phyloP scores from a whole-genome alignment of 768 basidiomycete genomes.

The Astraeus odoratus region DNA sequence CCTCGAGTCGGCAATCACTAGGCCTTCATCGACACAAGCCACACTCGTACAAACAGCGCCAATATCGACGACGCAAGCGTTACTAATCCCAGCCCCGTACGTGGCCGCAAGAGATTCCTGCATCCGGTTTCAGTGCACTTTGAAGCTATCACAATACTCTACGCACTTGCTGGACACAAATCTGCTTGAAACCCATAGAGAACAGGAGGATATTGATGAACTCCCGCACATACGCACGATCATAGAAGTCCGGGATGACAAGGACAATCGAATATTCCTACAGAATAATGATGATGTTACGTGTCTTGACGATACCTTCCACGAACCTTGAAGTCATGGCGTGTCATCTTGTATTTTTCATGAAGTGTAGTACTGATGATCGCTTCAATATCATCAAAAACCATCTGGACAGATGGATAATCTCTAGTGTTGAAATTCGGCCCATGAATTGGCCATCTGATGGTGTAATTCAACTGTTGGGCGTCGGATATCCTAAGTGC shows the following conservation, averaged over 20 bases:
- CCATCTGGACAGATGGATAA: conserved; percentile 62
- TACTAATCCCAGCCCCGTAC: conserved; percentile 91
- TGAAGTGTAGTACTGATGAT: conserved; percentile 59
- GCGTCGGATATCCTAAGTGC: conserved; percentile 69
- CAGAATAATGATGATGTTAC: conserved; percentile 1
- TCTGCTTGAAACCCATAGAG: conserved; percentile 86
- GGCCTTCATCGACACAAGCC: conserved; percentile 91
- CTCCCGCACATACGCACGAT: conserved; percentile 75
- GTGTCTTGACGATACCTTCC: not conserved
- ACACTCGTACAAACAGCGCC: conserved; percentile 81
- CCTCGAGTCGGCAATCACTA: conserved; percentile 85
- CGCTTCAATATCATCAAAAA: conserved; percentile 72
- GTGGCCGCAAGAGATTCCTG: conserved; percentile 92
- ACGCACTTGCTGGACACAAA: conserved; percentile 82
- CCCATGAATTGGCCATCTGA: conserved; percentile 80
- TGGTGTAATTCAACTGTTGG: conserved; percentile 53
- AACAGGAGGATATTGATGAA: conserved; percentile 66
- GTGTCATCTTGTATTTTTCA: conserved; percentile 49
- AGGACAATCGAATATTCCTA: conserved; percentile 86
- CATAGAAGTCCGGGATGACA: conserved; percentile 89
- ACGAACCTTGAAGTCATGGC: conserved; percentile 54
- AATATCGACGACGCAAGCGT: conserved; percentile 93
- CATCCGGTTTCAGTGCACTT: not conserved
- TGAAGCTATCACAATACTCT: too few relatives aligned
- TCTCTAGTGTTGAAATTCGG: conserved; percentile 76